phyloP scores from a whole-genome alignment of 768 basidiomycete species.

The Russula ochroleuca region DNA sequence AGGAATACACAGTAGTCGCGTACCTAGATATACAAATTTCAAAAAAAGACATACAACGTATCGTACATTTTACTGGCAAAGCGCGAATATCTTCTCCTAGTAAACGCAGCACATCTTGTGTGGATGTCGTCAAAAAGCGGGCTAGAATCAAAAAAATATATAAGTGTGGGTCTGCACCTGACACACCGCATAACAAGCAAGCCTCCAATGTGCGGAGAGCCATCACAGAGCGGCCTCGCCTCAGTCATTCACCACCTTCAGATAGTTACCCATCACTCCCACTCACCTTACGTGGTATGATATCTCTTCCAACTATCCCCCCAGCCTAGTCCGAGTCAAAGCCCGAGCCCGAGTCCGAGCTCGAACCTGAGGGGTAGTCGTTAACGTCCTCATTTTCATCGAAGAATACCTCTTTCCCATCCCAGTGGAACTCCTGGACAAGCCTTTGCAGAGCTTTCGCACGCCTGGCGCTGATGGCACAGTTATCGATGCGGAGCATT shows the following conservation, averaged over 20 bases:
- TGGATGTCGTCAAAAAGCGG: too few species aligned
- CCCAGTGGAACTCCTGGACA: slow-evolving; percentile 5
- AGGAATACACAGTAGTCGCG: too few species aligned
- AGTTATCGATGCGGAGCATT: neutral
- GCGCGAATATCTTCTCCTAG: too few species aligned
- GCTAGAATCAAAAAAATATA: too few species aligned
- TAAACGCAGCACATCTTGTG: too few species aligned
- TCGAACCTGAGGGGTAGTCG: neutral
- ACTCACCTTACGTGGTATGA: neutral
- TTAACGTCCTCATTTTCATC: neutral
- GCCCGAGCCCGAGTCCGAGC: neutral
- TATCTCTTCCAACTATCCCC: neutral
- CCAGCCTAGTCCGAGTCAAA: neutral
- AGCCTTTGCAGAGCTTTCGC: neutral
- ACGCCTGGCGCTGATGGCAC: neutral
- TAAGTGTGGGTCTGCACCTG: too few species aligned
- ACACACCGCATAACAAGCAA: too few species aligned
- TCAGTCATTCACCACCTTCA: neutral
- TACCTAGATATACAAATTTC: too few species aligned
- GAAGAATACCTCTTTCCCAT: neutral
- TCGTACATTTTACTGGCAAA: too few species aligned
- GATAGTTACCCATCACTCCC: neutral
- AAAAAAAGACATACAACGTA: too few species aligned
- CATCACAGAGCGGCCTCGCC: too few species aligned
- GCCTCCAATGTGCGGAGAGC: too few species aligned